These are phyloP conservation scores for Didymosphaeria variabile DNA, from an alignment of 2,329 filamentous ascomycete species.

Conservation along the genomic window DNA sequence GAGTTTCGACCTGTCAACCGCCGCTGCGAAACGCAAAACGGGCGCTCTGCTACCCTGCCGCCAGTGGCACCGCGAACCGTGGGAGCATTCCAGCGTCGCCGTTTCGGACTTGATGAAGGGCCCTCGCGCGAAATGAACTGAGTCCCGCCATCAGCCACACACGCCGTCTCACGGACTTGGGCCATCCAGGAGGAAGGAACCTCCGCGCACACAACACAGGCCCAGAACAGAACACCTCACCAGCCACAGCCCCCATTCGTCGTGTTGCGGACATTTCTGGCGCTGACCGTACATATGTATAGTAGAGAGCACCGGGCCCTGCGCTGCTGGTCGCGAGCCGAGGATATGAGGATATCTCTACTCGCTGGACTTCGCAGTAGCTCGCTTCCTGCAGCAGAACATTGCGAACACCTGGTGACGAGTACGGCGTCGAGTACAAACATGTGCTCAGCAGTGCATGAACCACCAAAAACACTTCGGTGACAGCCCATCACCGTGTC, in stretches of 20 bases:
- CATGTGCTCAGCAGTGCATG: not conserved
- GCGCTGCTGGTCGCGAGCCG: too few species aligned
- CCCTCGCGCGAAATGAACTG: not conserved
- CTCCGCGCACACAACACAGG: not conserved
- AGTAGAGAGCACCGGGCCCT: not conserved
- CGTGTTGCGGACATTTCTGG: not conserved
- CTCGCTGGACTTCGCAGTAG: not conserved
- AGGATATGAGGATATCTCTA: too few species aligned
- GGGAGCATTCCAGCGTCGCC: constrained; percentile 2
- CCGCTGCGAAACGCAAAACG: constrained; percentile 1
- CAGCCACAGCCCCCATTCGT: constrained; percentile 6
- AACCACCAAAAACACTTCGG: constrained; percentile 1
- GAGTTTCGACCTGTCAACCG: constrained; percentile 1
- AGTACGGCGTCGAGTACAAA: not conserved
- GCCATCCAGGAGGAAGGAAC: not conserved
- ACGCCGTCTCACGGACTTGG: not conserved
- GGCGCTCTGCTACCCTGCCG: constrained; percentile 11
- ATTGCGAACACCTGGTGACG: not conserved
- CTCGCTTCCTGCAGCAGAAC: not conserved
- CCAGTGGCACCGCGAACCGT: constrained; percentile 5
- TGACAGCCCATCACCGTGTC: not conserved
- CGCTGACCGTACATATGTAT: not conserved
- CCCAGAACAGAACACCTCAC: not conserved
- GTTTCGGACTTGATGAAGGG: constrained; percentile 28
- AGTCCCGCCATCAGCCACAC: not conserved